Evolutionary conservation across 2,329 filamentous ascomycete genomes (phyloP), one percentile per base, ranked within the genome.

Genomic region (Hypomyces perniciosus): DNA sequence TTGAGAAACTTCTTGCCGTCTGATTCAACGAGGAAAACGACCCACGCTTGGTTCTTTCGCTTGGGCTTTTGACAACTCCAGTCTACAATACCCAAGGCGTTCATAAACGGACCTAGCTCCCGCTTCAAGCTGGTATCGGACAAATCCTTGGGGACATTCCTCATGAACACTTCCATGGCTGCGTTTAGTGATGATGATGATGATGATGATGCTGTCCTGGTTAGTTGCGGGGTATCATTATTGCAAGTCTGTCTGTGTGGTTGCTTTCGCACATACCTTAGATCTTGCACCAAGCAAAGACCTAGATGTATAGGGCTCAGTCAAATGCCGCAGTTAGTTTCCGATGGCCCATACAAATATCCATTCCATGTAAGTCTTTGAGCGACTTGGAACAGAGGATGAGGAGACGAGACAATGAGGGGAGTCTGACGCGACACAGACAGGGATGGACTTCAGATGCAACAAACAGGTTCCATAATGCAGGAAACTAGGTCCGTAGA

Each of bases 91-190:
- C 56, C 51, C 2, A 81, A 63, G 0, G 44, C 55, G 0, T 62
- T 58, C 61, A 80, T 69, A 29, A 68, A 61, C 0, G 72, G 69
- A 12, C 57, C 47, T 1, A 81, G 65, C 45, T 73, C 70, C 0
- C 48, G 57, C 8, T 57, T 60, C 8, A 81, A 60, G 6, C 56
- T 57, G 0, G 68, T 57, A 2, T 73, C 66, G 8, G 68, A 63
- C 30, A 79, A 56, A 29, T 69, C 62, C 8, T 46, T 30, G 1
- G 76, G 75, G 10, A 81, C 64, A 8, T 72, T 70, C 10, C 48
- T 54, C 31, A 80, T 57, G 34, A 71, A 72, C 8, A 75, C 68
- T 54, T 80, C 75, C 71, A 80, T 79, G 5, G n/a, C 48, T 30
- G 31, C 33, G 26, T 39, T 37, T 13, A 34, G 6, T 9, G 9